These are phyloP conservation scores for Pseudomassariella vexata DNA, from an alignment of 2,329 filamentous ascomycete genomes.

Conservation along the genomic window DNA sequence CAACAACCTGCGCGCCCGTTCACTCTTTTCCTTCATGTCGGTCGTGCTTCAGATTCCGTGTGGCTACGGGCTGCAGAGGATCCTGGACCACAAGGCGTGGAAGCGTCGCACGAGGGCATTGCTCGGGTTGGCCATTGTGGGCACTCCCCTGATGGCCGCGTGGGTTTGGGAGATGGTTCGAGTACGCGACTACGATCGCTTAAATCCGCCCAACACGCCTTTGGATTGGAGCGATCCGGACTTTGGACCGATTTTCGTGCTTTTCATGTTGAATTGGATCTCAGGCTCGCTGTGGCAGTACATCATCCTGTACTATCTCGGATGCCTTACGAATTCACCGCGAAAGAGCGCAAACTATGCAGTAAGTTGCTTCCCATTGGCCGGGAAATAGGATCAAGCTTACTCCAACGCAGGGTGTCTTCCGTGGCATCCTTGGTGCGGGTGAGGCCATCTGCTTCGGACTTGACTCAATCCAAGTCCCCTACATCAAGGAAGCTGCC, in stretches of 20 bases:
- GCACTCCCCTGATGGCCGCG: conserved; percentile 16
- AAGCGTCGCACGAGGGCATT: conserved; percentile 10
- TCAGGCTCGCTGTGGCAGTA: conserved; percentile 19
- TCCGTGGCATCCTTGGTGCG: conserved; percentile 19
- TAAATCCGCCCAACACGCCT: conserved; percentile 9
- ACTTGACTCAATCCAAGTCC: conserved; percentile 18
- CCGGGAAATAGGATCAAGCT: too few relatives aligned
- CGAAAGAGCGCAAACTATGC: too few relatives aligned
- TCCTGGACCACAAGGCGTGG: conserved; percentile 11
- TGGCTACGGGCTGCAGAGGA: conserved; percentile 15
- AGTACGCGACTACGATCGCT: conserved; percentile 15
- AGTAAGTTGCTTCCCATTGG: too few relatives aligned
- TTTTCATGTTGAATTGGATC: conserved; percentile 18
- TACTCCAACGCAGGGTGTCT: conserved; percentile 17
- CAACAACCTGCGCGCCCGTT: conserved; percentile 6
- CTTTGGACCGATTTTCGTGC: conserved; percentile 16
- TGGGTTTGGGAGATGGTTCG: conserved; percentile 25
- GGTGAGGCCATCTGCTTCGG: conserved; percentile 23
- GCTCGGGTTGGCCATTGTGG: conserved; percentile 16
- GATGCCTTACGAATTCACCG: conserved; percentile 19
- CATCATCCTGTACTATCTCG: conserved; percentile 21
- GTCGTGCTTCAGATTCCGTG: conserved; percentile 24
- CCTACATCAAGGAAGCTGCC: conserved; percentile 10
- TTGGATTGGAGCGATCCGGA: conserved; percentile 18
- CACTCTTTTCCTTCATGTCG: conserved; percentile 23